These are phyloP conservation scores for Isabelozyma heimii DNA, from an alignment of 805 yeast species.

Conservation along the genomic window DNA sequence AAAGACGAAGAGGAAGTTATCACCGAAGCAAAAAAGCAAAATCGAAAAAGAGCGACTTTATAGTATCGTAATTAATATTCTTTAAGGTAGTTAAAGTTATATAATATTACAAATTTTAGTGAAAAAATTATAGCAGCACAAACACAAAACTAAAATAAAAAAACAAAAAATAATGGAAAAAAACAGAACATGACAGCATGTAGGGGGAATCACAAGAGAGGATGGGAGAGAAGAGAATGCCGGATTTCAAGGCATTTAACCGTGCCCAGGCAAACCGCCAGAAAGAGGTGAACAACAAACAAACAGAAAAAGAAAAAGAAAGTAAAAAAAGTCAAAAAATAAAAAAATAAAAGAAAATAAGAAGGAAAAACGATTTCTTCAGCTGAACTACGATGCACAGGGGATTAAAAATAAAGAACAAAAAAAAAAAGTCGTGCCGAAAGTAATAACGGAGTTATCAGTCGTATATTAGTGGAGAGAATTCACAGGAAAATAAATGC, in stretches of 20 bases:
- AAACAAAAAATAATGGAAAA: no score
- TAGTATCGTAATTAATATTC: not conserved
- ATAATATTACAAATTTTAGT: not conserved
- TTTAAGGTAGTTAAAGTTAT: not conserved
- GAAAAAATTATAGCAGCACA: not conserved
- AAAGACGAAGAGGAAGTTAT: not conserved
- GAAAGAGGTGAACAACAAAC: not conserved
- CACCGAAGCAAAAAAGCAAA: not conserved
- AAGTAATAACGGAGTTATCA: not conserved
- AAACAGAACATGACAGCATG: not conserved
- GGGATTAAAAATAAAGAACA: not conserved
- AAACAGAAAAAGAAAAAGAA: no score
- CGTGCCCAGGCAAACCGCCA: not conserved
- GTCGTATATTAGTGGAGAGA: not conserved
- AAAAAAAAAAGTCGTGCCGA: not conserved
- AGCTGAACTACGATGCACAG: not conserved
- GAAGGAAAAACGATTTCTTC: no score
- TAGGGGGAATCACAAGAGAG: not conserved
- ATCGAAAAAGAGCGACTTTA: not conserved
- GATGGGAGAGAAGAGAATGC: not conserved
- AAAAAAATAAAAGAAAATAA: no score
- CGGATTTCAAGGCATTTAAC: not conserved
- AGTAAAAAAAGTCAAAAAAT: no score
- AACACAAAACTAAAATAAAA: not conserved
- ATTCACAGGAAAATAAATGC: not conserved